These are phyloP conservation scores for Colletotrichum orchidophilum DNA, from an alignment of 2,329 filamentous ascomycete species.

Conservation along the genomic window DNA sequence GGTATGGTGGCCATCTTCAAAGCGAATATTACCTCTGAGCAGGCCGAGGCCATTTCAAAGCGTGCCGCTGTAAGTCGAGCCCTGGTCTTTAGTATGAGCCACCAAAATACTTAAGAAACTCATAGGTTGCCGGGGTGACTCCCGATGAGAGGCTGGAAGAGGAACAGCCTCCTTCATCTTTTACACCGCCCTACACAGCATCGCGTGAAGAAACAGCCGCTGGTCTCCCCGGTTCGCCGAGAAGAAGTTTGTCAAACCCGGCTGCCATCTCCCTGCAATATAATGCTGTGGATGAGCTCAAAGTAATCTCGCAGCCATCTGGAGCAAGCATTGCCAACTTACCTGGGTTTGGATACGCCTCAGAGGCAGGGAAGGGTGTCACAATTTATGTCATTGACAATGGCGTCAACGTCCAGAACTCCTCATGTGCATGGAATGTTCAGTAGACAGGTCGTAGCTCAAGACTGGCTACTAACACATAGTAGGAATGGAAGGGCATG, in stretches of 20 bases:
- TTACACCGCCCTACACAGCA: background rate
- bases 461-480: background rate
- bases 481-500: conserved; percentile 13
- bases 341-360: conserved; percentile 5
- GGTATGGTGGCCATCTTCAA: conserved; percentile 8
- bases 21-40: background rate
- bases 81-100: too few relatives aligned
- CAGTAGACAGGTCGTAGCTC: background rate
- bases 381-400: conserved; percentile 16
- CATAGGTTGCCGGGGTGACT: background rate
- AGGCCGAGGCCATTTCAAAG: background rate
- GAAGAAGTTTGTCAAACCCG: background rate
- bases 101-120: background rate
- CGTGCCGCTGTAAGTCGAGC: background rate
- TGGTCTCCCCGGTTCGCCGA: background rate
- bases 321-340: background rate
- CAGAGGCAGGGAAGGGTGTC: conserved; percentile 9
- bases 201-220: background rate
- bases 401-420: background rate
- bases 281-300: conserved; percentile 12
- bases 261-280: background rate
- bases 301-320: conserved; percentile 8
- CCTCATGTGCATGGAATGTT: background rate
- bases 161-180: background rate
- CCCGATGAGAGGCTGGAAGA: background rate